Percentiles rank a stretch among this genome's conserved stretches.
These are phyloP conservation scores for Lophiotrema nucula DNA, from an alignment of 495 filamentous ascomycete species.

Conservation along the genomic window DNA sequence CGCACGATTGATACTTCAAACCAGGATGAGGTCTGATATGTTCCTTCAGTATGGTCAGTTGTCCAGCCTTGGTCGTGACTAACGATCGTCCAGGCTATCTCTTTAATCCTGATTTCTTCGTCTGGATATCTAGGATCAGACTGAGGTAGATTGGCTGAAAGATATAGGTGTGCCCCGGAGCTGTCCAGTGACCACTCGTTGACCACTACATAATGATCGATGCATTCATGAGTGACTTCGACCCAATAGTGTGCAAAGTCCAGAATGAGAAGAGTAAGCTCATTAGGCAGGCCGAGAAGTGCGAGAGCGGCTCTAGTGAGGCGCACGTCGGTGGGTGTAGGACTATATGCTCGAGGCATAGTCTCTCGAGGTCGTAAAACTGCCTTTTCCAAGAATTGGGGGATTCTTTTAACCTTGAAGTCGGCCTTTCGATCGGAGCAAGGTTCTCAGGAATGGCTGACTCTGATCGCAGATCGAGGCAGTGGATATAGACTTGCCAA, in stretches of 20 bases:
- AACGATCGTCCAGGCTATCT: slow-evolving; percentile 6
- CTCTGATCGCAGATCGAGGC: no score
- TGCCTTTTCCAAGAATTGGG: no score
- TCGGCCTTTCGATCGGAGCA: no score
- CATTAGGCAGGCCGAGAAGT: slow-evolving; percentile 3
- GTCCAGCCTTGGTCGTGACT: slow-evolving; percentile 16
- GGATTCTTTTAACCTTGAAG: no score
- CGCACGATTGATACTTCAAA: slow-evolving; percentile 8
- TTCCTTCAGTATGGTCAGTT: not conserved
- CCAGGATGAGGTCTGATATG: slow-evolving; percentile 16
- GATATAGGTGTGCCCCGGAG: not conserved
- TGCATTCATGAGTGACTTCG: not conserved
- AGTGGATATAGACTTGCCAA: no score
- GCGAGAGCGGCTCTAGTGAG: no score
- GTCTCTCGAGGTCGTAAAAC: no score
- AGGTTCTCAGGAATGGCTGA: no score
- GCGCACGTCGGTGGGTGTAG: no score
- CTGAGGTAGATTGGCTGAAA: not conserved
- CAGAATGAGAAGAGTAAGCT: slow-evolving; percentile 3
- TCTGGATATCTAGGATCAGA: not conserved
- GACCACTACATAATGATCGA: not conserved
- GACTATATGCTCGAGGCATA: no score
- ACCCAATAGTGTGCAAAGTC: slow-evolving; percentile 10
- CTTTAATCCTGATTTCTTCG: slow-evolving; percentile 1
- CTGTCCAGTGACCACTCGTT: not conserved